Evolutionary conservation across 352 stramenopile species (phyloP), one percentile per base, ranked within the genome.

Genomic region (Phytophthora citricola): DNA sequence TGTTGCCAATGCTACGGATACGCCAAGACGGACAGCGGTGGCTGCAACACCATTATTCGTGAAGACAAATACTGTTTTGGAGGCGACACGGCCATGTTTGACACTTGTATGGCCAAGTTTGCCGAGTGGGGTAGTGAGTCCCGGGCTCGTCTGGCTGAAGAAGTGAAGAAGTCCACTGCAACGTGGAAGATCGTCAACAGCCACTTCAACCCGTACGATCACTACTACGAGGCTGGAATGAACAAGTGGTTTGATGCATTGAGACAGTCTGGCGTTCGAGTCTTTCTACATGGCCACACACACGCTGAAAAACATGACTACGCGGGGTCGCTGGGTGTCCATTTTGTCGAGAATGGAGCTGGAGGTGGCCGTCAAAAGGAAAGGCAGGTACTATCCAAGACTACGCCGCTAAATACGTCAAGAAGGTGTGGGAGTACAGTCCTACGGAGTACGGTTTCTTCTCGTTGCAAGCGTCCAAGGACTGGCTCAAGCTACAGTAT

Each of bases 311-410:
- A 87, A 53, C 66, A 81, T 58, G 79, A 89, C 58, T 71, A 79
- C 50, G 57, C 65, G 12, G 67, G 60, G 54, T 53, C 49, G 7
- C 63, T 86, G n/a, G 58, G 60, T 7, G 78, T 76, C 1, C 79
- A 90, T 51, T 90, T 88, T 41, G 63, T 90, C 8, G 77, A 87
- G 52, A 90, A 89, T 45, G 79, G 81, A 11, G 78, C 72, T 20
- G 81, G 81, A 27, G 81, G 81, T 9, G 81, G 79, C 45, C 84
- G 83, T 41, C 68, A 86, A 62, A 75, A 36, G 73, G 79, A 32
- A 80, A 75, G 36, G 67, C 80, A 2, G 83, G 78, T 55, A 69
- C 69, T 26, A 85, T 85, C 48, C 73, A 76, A 0, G 60, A 51
- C 20, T 81, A 85, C 59, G 77, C 75, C 0, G 49, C 62, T 29